Conservation (phyloP, 2,329 filamentous ascomycete species). For the Fusarium nygamai region DNA sequence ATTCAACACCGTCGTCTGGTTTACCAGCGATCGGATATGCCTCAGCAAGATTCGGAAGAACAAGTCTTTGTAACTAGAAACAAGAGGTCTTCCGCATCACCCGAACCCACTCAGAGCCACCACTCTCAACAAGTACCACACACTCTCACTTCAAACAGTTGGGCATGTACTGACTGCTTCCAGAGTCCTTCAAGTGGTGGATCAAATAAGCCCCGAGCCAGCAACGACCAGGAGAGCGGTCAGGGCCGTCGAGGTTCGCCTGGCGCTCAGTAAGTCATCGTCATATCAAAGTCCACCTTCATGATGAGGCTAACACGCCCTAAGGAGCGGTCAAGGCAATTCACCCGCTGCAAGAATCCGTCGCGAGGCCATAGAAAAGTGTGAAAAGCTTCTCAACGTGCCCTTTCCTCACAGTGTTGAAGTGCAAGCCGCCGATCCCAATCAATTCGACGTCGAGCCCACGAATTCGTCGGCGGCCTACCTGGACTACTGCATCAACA, state of each 20-base stretch:
- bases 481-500: conserved; percentile 25
- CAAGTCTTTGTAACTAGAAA: conserved; percentile 35
- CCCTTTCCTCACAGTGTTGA: conserved; percentile 18
- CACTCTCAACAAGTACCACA: conserved; percentile 10
- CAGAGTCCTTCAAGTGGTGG: conserved; percentile 18
- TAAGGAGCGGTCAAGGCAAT: conserved; percentile 27
- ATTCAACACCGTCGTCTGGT: conserved; percentile 37
- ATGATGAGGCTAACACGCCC: neutral
- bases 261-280: conserved; percentile 28
- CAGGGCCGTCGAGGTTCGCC: conserved; percentile 38
- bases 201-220: conserved; percentile 12
- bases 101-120: conserved; percentile 8
- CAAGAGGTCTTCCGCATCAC: conserved; percentile 32
- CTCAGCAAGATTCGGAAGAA: conserved; percentile 37
- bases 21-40: conserved; percentile 42
- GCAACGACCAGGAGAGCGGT: conserved; percentile 37
- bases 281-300: too few relatives aligned
- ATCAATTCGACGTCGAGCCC: conserved; percentile 34
- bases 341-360: conserved; percentile 16
- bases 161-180: neutral
- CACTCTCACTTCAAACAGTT: neutral
- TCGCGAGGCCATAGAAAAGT: conserved; percentile 15
- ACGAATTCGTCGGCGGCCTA: conserved; percentile 43
- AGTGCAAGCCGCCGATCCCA: conserved; percentile 39
- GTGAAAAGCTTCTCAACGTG: conserved; percentile 31